Evolutionary conservation across 306 rosid species (phyloP), one percentile per base, ranked within the genome.

Genomic region (Rubus idaeus): DNA sequence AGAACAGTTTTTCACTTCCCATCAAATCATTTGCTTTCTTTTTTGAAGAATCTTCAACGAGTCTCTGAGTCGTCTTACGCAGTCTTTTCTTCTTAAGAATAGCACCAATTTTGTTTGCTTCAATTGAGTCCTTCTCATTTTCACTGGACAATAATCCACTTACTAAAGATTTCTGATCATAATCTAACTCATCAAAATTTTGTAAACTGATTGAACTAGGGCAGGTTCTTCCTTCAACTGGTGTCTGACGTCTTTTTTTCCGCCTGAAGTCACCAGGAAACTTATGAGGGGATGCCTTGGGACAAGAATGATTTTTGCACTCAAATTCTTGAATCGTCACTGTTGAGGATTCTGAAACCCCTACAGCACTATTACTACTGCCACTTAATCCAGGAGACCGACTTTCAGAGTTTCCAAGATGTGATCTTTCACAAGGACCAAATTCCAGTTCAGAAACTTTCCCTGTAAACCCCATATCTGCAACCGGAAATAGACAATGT

Each of bases 351-450:
- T 92, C 96, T 50, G 92, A 87, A 55, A 85, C 78, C 68, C 89
- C 92, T 80, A 86, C 83, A 83, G 84, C 86, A 60, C 81, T 86
- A 49, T 79, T 89, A 84, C 92, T 87, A 82, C 87, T 88, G 73
- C 91, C 93, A 78, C 99, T 95, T 78, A 88, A 86, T 77, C 93
- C 90, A 0, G 96, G 89, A 80, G 96, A 92, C 70, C 74, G 86
- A 79, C 94, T 88, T 76, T 86, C 99, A 0, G 91, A 85, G 78
- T 87, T 89, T 81, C 80, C 86, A 58, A 84, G n/a, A 67, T 81
- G 84, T 14, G 90, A 80, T 80, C 78, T 83, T 56, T 80, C 88
- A 73, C 72, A 73, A 79, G 82, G 83, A 80, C 83, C 85, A 75
- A 61, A 81, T 68, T 84, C 87, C 72, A 80, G 82, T 71, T 52